Conservation (phyloP, 2,329 filamentous ascomycete genomes). For the Fusarium caatingaense region DNA sequence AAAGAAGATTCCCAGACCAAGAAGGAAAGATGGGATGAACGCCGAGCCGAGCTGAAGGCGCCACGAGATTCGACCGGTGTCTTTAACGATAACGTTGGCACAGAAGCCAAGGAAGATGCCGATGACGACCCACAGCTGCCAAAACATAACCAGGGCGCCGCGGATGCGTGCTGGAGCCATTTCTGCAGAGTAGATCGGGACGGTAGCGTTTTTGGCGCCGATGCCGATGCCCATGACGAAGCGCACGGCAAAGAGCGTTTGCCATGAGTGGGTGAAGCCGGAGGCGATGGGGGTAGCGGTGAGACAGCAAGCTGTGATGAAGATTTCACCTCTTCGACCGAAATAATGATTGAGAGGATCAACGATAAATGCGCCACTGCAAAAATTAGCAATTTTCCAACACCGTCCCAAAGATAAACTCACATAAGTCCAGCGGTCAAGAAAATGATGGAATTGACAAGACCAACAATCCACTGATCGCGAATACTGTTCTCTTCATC, state of each 20-base stretch:
- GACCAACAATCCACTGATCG: constrained; percentile 57
- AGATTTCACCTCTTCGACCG: constrained; percentile 75
- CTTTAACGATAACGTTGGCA: constrained; percentile 64
- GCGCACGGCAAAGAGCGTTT: constrained; percentile 72
- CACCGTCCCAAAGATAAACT: too few species aligned
- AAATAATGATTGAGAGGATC: constrained; percentile 73
- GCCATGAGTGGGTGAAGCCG: constrained; percentile 71
- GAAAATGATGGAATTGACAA: constrained; percentile 51
- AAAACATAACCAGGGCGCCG: constrained; percentile 83
- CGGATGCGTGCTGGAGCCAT: constrained; percentile 73
- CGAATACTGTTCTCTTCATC: constrained; percentile 48
- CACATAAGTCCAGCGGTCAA: constrained; percentile 64
- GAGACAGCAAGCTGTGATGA: constrained; percentile 64
- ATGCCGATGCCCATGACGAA: constrained; percentile 77
- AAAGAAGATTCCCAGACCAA: constrained; percentile 67
- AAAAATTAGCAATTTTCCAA: not conserved
- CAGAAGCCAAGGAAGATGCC: constrained; percentile 61
- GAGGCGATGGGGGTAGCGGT: constrained; percentile 56
- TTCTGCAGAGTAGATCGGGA: constrained; percentile 80
- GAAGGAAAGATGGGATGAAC: constrained; percentile 63
- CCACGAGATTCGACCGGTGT: constrained; percentile 66
- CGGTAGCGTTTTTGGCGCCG: constrained; percentile 71
- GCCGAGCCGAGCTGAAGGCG: constrained; percentile 72
- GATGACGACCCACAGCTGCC: constrained; percentile 60
- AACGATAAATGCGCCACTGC: constrained; percentile 42